Base-by-base conservation (phyloP, 768 basidiomycete species). In the Leccinum pellstonianum region DNA sequence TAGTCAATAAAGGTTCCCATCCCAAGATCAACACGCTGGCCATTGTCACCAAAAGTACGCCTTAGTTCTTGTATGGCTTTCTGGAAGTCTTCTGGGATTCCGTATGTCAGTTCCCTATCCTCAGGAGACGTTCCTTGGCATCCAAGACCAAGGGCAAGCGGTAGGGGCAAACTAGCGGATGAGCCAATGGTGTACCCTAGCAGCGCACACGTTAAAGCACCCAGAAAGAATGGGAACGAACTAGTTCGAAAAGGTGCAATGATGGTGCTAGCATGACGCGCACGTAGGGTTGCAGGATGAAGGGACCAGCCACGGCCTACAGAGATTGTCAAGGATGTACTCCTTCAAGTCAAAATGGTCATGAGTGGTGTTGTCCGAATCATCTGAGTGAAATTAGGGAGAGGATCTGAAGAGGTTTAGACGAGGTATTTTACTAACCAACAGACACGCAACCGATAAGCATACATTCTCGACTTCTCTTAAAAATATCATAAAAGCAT, bases 171-270 rank as follows among this genome's bases (percentile, higher is more conserved):
- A 29, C 27, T 29, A 29, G 27, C 27, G 27, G 27, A 29, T 29
- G 27, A 29, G 27, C 27, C 27, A 29, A 29, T 9, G 27, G 27
- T 2, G 27, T 66, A 73, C 5, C 72, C 72, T 9, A 68, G 29
- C 35, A 66, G 41, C 21, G 47, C 38, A 27, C 68, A 62, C 23
- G 62, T 58, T 14, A 70, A 29, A 49, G 64, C 69, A 27, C 62
- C 66, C 35, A 69, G 14, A 3, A 66, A 15, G 19, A 60, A n/a
- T 8, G 61, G 60, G 47, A 54, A 14, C 25, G 61, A 43, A 3
- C 54, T 10, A n/a, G 27, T 21, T 52, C 58, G 63, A 1, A 60
- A 46, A 25, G 37, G 49, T 37, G 41, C 21, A 37, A 2, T 11
- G 17, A n/a, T n/a, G n/a, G n/a, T n/a, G n/a, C n/a, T 68, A 4